Conservation (phyloP, 768 basidiomycete genomes). For the Leccinum disarticulatum region DNA sequence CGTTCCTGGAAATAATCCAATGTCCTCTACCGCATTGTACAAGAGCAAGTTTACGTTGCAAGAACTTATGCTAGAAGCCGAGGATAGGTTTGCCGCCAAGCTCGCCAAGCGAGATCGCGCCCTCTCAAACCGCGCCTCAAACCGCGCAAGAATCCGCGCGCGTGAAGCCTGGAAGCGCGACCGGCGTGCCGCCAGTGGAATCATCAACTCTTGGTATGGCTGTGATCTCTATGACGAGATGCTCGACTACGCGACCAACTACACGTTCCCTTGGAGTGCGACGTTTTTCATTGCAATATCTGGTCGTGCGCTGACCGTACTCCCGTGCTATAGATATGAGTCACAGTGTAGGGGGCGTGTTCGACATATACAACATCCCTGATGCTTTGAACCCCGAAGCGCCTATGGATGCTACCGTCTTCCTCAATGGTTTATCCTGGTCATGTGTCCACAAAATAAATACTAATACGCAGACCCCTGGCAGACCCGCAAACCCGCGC, state of each 20-base stretch:
- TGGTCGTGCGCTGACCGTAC: constrained; percentile 6
- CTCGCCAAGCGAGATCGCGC: constrained; percentile 24
- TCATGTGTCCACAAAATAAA: not conserved
- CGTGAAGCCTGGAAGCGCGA: constrained; percentile 43
- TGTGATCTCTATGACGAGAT: constrained; percentile 65
- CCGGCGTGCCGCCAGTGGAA: constrained; percentile 49
- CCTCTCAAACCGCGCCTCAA: constrained; percentile 25
- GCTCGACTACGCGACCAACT: constrained; percentile 72
- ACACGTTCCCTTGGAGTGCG: constrained; percentile 62
- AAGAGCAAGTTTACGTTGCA: constrained; percentile 19
- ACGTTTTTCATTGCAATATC: not conserved
- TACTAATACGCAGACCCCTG: not conserved
- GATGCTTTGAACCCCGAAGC: constrained; percentile 56
- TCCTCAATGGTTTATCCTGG: constrained; percentile 57
- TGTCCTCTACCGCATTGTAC: constrained; percentile 10
- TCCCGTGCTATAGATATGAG: constrained; percentile 18
- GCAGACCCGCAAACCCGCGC: constrained; percentile 53
- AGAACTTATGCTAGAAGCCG: constrained; percentile 21
- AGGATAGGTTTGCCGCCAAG: constrained; percentile 20
- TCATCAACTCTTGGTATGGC: constrained; percentile 62
- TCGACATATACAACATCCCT: constrained; percentile 53
- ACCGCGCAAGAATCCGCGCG: constrained; percentile 28
- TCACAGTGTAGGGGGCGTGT: constrained; percentile 31
- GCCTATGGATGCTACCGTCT: constrained; percentile 50
- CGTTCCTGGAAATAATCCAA: constrained; percentile 15